These are phyloP conservation scores for Coemansia sp. DNA, from an alignment of 192 early-diverging fungal genomes.

Conservation along the genomic window DNA sequence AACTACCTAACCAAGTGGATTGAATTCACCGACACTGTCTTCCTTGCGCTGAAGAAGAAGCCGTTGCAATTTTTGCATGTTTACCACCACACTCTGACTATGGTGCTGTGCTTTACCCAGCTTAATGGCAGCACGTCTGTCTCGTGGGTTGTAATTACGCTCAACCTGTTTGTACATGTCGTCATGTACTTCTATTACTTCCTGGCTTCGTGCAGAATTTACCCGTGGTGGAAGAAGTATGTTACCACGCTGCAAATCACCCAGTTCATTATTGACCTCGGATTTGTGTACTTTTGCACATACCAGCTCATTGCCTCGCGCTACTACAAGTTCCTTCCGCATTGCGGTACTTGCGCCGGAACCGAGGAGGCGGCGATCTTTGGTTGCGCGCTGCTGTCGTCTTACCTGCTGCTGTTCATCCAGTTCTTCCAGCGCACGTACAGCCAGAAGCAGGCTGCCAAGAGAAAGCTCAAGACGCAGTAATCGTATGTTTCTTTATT, in stretches of 20 bases:
- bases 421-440: slow-evolving; percentile 89
- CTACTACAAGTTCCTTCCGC: slow-evolving; percentile 63
- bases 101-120: slow-evolving; percentile 83
- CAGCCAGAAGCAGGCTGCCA: slow-evolving; percentile 56
- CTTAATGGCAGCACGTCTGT: slow-evolving; percentile 72
- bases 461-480: slow-evolving; percentile 48
- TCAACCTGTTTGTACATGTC: slow-evolving; percentile 88
- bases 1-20: slow-evolving; percentile 93
- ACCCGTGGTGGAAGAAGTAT: slow-evolving; percentile 93
- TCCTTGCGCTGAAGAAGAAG: slow-evolving; percentile 84
- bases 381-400: slow-evolving; percentile 74
- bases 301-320: slow-evolving; percentile 77
- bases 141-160: slow-evolving; percentile 59
- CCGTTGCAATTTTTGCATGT: slow-evolving; percentile 87
- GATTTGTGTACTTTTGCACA: slow-evolving; percentile 82
- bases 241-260: slow-evolving; percentile 87
- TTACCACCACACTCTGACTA: slow-evolving; percentile 90
- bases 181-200: slow-evolving; percentile 92
- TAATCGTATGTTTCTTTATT: slow-evolving; percentile 13
- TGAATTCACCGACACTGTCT: slow-evolving; percentile 86
- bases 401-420: slow-evolving; percentile 87
- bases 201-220: slow-evolving; percentile 71
- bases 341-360: slow-evolving; percentile 70
- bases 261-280: slow-evolving; percentile 87
- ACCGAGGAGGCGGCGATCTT: slow-evolving; percentile 77